phyloP scores from a whole-genome alignment of 805 yeast species.

The Yarrowia phangngaensis region DNA sequence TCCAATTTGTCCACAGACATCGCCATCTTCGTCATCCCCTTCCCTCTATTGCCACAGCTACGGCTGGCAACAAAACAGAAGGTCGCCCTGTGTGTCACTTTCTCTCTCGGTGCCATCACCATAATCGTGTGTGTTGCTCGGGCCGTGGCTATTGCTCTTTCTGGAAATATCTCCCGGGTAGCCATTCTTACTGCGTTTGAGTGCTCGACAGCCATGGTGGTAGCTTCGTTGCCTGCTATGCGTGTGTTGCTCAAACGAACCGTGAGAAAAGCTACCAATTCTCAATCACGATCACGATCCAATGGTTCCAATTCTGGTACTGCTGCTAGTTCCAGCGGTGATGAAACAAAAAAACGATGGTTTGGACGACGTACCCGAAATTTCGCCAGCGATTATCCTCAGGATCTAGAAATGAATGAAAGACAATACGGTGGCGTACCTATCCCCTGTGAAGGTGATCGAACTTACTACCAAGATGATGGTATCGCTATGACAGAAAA shows the following conservation, averaged over 20 bases:
- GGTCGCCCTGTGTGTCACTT: constrained; percentile 33
- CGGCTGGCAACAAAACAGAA: constrained; percentile 30
- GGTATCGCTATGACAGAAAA: too few relatives aligned
- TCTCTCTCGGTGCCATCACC: constrained; percentile 35
- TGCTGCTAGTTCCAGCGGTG: constrained; percentile 7
- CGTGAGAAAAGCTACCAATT: constrained; percentile 17
- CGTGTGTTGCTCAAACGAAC: constrained; percentile 29
- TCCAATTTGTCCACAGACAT: constrained; percentile 33
- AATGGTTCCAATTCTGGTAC: constrained; percentile 18
- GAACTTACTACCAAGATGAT: constrained; percentile 21
- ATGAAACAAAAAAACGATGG: constrained; percentile 17
- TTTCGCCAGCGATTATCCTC: constrained; percentile 15
- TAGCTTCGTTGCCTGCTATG: constrained; percentile 34
- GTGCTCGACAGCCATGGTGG: constrained; percentile 33
- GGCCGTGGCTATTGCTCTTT: constrained; percentile 30
- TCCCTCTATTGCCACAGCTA: constrained; percentile 32
- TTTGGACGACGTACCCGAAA: constrained; percentile 18
- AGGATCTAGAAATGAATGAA: constrained; percentile 18
- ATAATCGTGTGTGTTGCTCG: constrained; percentile 33
- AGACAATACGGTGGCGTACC: constrained; percentile 15
- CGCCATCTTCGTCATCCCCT: constrained; percentile 33
- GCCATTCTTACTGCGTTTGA: constrained; percentile 35
- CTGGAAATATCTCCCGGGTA: constrained; percentile 30
- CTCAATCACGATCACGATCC: constrained; percentile 13
- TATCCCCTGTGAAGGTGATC: constrained; percentile 6